Percentiles rank a stretch among this genome's conserved stretches.
Conservation (phyloP, 495 filamentous ascomycete species). For the Penicillium taxi region DNA sequence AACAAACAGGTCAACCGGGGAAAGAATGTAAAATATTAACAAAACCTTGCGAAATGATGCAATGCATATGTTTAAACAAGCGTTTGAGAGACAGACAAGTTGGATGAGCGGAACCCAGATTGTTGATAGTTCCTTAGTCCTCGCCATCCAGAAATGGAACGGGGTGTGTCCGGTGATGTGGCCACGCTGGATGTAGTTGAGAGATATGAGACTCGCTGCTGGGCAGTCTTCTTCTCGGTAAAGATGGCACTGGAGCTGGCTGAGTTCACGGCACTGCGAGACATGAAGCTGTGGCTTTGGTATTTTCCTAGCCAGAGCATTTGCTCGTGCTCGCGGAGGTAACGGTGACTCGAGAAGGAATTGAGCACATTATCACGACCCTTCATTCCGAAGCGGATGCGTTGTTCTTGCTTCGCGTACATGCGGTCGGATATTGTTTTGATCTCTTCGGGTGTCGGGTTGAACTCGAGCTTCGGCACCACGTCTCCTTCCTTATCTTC, state of each 20-base stretch:
- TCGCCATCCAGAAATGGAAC: background rate
- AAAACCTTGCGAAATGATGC: no score
- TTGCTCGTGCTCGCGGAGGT: slow-evolving; percentile 2
- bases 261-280: background rate
- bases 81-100: background rate
- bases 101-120: no score
- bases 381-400: slow-evolving; percentile 1
- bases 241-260: background rate
- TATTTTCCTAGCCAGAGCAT: slow-evolving; percentile 5
- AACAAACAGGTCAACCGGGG: no score
- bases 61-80: background rate
- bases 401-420: slow-evolving; percentile 3
- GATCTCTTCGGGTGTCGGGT: slow-evolving; percentile 1
- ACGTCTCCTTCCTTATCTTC: background rate
- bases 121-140: background rate
- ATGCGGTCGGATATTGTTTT: slow-evolving; percentile 2
- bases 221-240: background rate
- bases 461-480: slow-evolving; percentile 1
- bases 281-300: slow-evolving; percentile 2
- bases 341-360: slow-evolving; percentile 3
- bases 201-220: background rate
- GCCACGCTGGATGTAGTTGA: background rate
- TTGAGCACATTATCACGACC: slow-evolving; percentile 2
- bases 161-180: background rate
- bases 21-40: no score